Evolutionary conservation across 495 filamentous ascomycete species (phyloP).

Genomic region (Talaromyces proteolyticus): DNA sequence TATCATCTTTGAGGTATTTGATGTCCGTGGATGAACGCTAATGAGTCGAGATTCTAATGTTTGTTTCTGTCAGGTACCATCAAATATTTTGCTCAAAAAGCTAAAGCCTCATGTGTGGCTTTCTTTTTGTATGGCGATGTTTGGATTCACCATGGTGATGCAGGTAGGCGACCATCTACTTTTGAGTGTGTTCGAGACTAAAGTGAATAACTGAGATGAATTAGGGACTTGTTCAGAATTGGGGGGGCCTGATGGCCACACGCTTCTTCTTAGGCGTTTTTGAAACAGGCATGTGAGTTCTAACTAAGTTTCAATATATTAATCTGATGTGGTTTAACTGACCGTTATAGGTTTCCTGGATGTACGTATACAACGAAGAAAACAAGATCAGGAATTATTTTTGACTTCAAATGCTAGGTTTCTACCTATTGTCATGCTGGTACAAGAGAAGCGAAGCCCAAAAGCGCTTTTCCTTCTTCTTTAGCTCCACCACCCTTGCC

Average conservation of each 20-base stretch:
- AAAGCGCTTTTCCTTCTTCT: constrained; percentile 87
- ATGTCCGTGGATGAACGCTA: background rate
- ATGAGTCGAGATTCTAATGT: background rate
- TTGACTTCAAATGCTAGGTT: constrained; percentile 36
- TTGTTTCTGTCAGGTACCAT: constrained; percentile 69
- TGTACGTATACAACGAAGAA: constrained; percentile 19
- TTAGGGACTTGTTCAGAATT: constrained; percentile 77
- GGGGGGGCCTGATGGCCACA: constrained; percentile 70
- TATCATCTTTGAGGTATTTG: constrained; percentile 63
- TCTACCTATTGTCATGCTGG: constrained; percentile 84
- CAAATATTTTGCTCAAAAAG: constrained; percentile 79
- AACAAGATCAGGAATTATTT: background rate
- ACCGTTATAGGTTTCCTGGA: constrained; percentile 56
- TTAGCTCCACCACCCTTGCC: constrained; percentile 72
- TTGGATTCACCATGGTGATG: constrained; percentile 64
- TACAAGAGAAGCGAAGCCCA: constrained; percentile 84
- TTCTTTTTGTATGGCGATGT: constrained; percentile 73
- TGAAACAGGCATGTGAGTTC: constrained; percentile 66
- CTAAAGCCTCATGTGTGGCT: constrained; percentile 81
- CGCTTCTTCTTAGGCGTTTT: constrained; percentile 85
- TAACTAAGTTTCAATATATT: background rate
- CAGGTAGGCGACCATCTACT: background rate
- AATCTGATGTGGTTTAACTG: background rate
- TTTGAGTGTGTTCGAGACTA: too few species aligned
- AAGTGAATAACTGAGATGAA: constrained; percentile 8